Evolutionary conservation across 768 basidiomycete genomes (phyloP).

Genomic region (Panaeolus papilionaceus): DNA sequence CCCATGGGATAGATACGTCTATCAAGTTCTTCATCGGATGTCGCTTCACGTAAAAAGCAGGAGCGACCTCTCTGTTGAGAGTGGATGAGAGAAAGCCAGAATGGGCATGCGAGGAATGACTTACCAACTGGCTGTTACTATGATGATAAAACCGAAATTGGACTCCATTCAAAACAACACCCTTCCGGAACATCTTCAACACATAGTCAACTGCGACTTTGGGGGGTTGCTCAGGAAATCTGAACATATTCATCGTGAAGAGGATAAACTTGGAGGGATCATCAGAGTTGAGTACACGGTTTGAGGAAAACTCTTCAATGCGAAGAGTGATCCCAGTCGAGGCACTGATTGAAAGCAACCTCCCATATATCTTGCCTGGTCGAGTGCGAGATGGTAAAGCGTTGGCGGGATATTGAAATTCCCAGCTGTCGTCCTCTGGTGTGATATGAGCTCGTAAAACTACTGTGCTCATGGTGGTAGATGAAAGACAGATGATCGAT

Average conservation of each 20-base stretch:
- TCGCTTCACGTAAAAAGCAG: slow-evolving; percentile 65
- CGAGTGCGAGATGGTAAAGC: slow-evolving; percentile 32
- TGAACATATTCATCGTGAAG: slow-evolving; percentile 53
- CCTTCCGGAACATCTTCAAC: slow-evolving; percentile 55
- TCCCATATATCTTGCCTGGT: slow-evolving; percentile 42
- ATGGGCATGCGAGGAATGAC: slow-evolving; percentile 18
- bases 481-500: background rate
- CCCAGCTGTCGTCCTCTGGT: slow-evolving; percentile 60
- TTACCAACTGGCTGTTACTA: slow-evolving; percentile 71
- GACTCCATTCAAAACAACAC: slow-evolving; percentile 60
- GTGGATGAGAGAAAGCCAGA: background rate
- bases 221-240: slow-evolving; percentile 60
- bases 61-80: slow-evolving; percentile 58
- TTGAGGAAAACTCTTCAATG: slow-evolving; percentile 55
- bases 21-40: slow-evolving; percentile 62
- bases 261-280: slow-evolving; percentile 63
- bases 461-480: slow-evolving; percentile 41
- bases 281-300: slow-evolving; percentile 64
- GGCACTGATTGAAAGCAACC: slow-evolving; percentile 55
- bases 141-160: slow-evolving; percentile 77
- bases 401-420: slow-evolving; percentile 44
- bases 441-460: slow-evolving; percentile 46
- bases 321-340: slow-evolving; percentile 55
- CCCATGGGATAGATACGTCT: slow-evolving; percentile 61
- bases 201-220: slow-evolving; percentile 62